phyloP scores from a whole-genome alignment of 2,329 filamentous ascomycete genomes.

The Fusarium floridanum region DNA sequence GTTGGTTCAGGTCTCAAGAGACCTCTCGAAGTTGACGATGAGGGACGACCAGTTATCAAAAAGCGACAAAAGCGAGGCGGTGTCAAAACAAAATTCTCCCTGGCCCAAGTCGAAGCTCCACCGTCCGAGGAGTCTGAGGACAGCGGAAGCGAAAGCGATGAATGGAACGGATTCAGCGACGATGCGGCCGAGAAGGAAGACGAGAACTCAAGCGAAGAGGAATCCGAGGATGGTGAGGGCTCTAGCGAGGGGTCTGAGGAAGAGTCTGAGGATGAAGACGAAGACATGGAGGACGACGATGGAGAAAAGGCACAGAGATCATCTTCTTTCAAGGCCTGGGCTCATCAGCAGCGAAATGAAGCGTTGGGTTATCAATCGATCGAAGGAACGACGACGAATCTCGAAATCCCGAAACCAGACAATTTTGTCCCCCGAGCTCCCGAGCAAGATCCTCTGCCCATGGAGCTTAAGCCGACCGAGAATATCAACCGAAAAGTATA shows the following conservation, averaged over 20 bases:
- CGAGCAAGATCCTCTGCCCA: constrained; percentile 78
- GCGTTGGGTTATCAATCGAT: constrained; percentile 75
- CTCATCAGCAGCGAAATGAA: constrained; percentile 85
- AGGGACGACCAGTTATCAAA: constrained; percentile 84
- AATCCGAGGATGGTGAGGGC: constrained; percentile 42
- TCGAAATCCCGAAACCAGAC: constrained; percentile 67
- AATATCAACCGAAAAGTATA: constrained; percentile 78
- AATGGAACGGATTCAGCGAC: constrained; percentile 74
- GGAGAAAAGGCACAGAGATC: constrained; percentile 52
- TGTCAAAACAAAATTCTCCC: constrained; percentile 67
- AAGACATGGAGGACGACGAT: constrained; percentile 49
- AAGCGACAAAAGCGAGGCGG: constrained; percentile 82
- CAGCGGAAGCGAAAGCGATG: constrained; percentile 53
- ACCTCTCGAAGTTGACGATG: constrained; percentile 83
- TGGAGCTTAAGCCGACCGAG: constrained; percentile 72
- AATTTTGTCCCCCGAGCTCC: constrained; percentile 76
- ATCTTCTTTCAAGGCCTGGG: constrained; percentile 94
- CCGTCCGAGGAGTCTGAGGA: constrained; percentile 53
- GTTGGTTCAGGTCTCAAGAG: constrained; percentile 88
- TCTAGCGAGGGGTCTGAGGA: constrained; percentile 47
- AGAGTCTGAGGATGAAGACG: constrained; percentile 50
- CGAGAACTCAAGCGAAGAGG: constrained; percentile 43
- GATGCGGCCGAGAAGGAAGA: constrained; percentile 51
- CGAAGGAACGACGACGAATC: constrained; percentile 56
- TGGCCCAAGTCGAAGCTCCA: constrained; percentile 55